Percentiles rank a stretch among this genome's conserved stretches.
Conservation (phyloP, 805 yeast species). For the Candida sithepensis region DNA sequence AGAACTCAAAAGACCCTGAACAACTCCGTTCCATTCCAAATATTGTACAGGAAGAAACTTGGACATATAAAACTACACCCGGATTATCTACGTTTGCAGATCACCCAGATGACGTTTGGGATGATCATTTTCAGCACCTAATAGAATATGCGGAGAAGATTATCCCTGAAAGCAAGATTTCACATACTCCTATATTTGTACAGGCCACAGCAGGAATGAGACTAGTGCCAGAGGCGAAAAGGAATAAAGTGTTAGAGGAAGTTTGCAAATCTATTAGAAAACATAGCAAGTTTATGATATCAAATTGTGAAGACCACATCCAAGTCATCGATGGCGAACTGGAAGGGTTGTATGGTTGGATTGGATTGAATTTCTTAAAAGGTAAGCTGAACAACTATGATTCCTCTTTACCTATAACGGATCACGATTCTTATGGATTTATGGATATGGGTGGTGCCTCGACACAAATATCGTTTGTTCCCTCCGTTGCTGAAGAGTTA, state of each 20-base stretch:
- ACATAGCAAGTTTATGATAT: constrained; percentile 53
- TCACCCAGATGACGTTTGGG: constrained; percentile 58
- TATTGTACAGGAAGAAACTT: constrained; percentile 56
- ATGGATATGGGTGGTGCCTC: constrained; percentile 99
- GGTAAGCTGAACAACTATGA: constrained; percentile 56
- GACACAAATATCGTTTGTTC: constrained; percentile 92
- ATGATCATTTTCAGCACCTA: constrained; percentile 61
- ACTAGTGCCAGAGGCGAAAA: constrained; percentile 53
- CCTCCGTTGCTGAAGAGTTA: constrained; percentile 58
- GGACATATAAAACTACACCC: constrained; percentile 75
- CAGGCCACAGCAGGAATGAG: constrained; percentile 98
- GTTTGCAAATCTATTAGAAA: constrained; percentile 57
- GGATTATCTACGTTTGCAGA: constrained; percentile 74
- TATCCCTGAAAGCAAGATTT: constrained; percentile 59
- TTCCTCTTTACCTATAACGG: constrained; percentile 15
- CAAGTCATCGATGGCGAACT: constrained; percentile 90
- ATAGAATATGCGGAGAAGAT: constrained; percentile 65
- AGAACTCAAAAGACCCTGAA: constrained; percentile 29
- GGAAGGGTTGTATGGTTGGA: constrained; percentile 96
- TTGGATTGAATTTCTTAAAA: constrained; percentile 81
- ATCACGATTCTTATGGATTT: constrained; percentile 66
- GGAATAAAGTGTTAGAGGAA: constrained; percentile 48
- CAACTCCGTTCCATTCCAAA: constrained; percentile 60
- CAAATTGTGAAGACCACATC: constrained; percentile 66
- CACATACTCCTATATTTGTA: constrained; percentile 80